These are phyloP conservation scores for Phaffomyces antillensis DNA, from an alignment of 805 yeast genomes.

Conservation along the genomic window DNA sequence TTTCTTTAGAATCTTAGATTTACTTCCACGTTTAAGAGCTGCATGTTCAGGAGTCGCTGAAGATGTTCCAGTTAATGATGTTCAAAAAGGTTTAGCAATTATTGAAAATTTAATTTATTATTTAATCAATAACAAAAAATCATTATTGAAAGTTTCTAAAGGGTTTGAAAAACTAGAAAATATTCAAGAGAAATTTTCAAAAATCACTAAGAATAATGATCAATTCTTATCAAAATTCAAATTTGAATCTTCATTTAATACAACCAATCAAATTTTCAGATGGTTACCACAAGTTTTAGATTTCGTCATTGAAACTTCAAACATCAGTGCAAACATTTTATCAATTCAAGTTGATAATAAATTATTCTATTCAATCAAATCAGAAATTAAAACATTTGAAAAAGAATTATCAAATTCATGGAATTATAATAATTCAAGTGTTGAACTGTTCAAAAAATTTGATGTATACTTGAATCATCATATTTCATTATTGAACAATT, in stretches of 20 bases:
- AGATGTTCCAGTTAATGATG: constrained; percentile 70
- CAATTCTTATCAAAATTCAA: constrained; percentile 13
- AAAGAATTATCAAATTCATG: constrained; percentile 8
- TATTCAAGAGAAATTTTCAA: constrained; percentile 19
- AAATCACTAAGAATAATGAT: constrained; percentile 14
- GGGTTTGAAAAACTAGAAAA: constrained; percentile 15
- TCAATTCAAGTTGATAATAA: constrained; percentile 12
- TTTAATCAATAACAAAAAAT: constrained; percentile 46
- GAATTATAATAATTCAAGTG: constrained; percentile 13
- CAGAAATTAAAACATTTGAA: constrained; percentile 11
- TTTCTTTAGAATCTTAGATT: constrained; percentile 67
- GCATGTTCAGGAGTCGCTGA: constrained; percentile 53
- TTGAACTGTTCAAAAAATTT: constrained; percentile 19
- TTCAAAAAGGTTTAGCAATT: constrained; percentile 70
- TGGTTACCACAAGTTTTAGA: constrained; percentile 31
- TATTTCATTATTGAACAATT: constrained; percentile 21
- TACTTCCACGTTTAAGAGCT: constrained; percentile 72
- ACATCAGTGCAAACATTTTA: constrained; percentile 11
- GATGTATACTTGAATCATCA: constrained; percentile 13
- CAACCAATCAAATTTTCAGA: constrained; percentile 13
- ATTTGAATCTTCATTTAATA: constrained; percentile 7
- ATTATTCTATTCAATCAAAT: constrained; percentile 14
- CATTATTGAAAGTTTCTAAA: constrained; percentile 29
- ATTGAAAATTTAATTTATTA: constrained; percentile 62
- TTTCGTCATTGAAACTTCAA: constrained; percentile 22